Base-by-base conservation (phyloP, 2,329 filamentous ascomycete species). In the Tricladium varicosporioides region DNA sequence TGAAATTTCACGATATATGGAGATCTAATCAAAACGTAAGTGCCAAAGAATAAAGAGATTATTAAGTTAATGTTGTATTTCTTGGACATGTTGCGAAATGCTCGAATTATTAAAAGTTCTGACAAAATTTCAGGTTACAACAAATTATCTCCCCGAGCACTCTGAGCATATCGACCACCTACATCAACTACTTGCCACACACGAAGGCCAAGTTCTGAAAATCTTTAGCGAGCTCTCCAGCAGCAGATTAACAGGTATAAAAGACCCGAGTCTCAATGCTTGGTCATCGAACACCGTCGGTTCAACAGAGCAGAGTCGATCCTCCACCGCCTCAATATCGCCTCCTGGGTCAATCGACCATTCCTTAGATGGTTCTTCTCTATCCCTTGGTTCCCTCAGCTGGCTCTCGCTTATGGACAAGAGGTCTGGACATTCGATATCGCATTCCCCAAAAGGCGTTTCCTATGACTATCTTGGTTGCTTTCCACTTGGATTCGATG, bases 401-500 rank as follows among this genome's bases (percentile, higher is more conserved):
- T 67, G 47, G 66, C 57, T 45, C 27, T 63, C 48, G 54, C 58
- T 53, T n/a, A 13, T 50, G 27, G 60, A 62, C 27, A 54, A 43
- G n/a, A 47, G 33, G 15, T 15, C 46, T 19, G 43, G 33, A 4
- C 45, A 62, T 42, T 32, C 47, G 22, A 54, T 64, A 53, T 62
- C 60, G 15, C 46, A 27, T 40, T 54, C 55, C 7, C 48, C 56
- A 16, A 57, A 57, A 57, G 65, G 67, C 11, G 42, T 54, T 5
- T 62, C 64, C 13, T 67, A 66, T 45, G 60, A 61, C 2, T 66
- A 65, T 8, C 49, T 69, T 1, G 68, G 68, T 14, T 71, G 69
- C 18, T 70, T 71, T 49, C 67, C 65, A 42, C 53, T 71, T 3
- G 69, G 68, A 1, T 56, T 65, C 19, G 61, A 70, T 46, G 58